phyloP scores from a whole-genome alignment of 331 rosid species.

The Malus hybrid region DNA sequence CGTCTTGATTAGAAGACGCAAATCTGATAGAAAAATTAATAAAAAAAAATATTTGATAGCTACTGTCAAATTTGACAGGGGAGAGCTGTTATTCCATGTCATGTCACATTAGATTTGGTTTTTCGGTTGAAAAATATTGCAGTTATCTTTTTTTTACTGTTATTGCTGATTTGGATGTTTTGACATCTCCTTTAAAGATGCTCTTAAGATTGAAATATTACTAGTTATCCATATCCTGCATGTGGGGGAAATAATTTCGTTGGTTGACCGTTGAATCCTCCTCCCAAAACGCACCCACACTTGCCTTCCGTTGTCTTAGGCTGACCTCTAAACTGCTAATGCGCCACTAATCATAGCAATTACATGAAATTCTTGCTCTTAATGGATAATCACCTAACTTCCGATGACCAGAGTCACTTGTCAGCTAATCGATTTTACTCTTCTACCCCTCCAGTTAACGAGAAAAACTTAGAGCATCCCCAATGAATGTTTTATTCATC shows the following conservation, averaged over 20 bases:
- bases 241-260: too few species aligned
- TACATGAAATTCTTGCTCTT: neutral
- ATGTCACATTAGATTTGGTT: rapidly evolving
- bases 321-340: neutral
- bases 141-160: too few species aligned
- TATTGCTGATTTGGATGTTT: too few species aligned
- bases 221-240: too few species aligned
- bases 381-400: conserved; percentile 11
- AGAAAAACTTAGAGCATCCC: neutral
- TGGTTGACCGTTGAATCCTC: neutral
- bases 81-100: too few species aligned
- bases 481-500: too few species aligned
- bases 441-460: neutral
- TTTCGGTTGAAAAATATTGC: rapidly evolving
- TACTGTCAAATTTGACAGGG: too few species aligned
- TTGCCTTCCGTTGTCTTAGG: neutral
- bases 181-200: too few species aligned
- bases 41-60: too few species aligned
- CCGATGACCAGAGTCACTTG: neutral
- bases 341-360: neutral
- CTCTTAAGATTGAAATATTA: too few species aligned
- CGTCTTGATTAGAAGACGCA: too few species aligned
- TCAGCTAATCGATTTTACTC: neutral
- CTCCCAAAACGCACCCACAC: neutral
- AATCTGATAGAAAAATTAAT: too few species aligned